These are phyloP conservation scores for Hamamelis virginiana DNA, from an alignment of 164 flowering plant species.

Conservation along the genomic window DNA sequence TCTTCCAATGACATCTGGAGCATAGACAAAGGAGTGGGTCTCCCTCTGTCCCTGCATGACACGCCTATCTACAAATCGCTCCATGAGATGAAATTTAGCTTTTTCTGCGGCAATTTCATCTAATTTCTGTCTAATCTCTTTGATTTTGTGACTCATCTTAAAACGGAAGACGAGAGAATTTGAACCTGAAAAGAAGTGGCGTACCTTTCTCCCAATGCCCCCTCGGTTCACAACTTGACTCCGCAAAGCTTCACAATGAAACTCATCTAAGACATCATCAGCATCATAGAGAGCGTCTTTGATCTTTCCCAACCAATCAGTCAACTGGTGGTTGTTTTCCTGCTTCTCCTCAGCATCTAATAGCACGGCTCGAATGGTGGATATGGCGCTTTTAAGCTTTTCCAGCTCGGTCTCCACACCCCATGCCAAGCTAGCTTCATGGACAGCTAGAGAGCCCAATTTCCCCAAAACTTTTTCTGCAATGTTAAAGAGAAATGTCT, in stretches of 20 bases:
- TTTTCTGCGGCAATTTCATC: too few species aligned
- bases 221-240: background rate
- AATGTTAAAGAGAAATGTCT: background rate
- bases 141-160: background rate
- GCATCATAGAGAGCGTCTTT: too few species aligned
- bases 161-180: background rate
- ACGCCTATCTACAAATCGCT: background rate
- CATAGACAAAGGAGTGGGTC: too few species aligned
- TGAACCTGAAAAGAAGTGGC: too few species aligned
- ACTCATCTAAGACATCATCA: conserved; percentile 6
- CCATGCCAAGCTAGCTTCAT: too few species aligned
- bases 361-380: too few species aligned
- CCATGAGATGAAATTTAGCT: background rate
- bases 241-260: background rate
- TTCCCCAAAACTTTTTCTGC: background rate
- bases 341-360: too few species aligned
- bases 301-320: background rate
- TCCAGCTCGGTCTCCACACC: conserved; percentile 1
- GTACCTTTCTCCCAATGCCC: background rate
- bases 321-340: background rate
- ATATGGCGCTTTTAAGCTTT: conserved; percentile 3
- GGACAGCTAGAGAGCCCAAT: background rate
- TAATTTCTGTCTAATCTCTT: conserved; percentile 8
- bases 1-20: conserved; percentile 4
- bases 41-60: too few species aligned